Percentiles rank a stretch among this genome's conserved stretches.
These are phyloP conservation scores for Ulota crispa DNA, from an alignment of 225 moss, liverwort and hornwort genomes.

Conservation along the genomic window DNA sequence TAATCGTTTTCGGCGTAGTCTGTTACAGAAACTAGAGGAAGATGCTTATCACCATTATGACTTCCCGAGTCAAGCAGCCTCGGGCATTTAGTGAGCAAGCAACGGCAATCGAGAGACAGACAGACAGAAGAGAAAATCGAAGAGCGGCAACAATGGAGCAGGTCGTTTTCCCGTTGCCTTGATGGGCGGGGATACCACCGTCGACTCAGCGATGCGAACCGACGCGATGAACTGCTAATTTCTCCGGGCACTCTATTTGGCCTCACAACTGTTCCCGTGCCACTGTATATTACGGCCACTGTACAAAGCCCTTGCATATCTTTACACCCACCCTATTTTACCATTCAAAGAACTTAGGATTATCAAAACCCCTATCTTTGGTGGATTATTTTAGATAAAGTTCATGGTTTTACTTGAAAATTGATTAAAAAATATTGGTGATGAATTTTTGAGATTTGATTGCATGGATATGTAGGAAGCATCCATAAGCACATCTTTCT, in stretches of 20 bases:
- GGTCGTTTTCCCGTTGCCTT: not conserved
- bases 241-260: not conserved
- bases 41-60: not conserved
- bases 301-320: no score
- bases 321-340: no score
- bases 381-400: no score
- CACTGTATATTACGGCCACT: no score
- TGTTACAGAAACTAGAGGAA: not conserved
- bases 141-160: not conserved
- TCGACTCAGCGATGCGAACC: slow-evolving; percentile 4
- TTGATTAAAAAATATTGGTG: no score
- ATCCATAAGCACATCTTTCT: no score
- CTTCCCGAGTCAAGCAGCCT: not conserved
- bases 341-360: no score
- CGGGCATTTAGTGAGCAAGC: not conserved
- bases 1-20: not conserved
- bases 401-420: no score
- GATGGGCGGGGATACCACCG: slow-evolving; percentile 4
- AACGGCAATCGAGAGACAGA: not conserved
- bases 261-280: not conserved
- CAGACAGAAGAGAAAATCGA: not conserved
- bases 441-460: no score
- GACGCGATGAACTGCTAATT: not conserved
- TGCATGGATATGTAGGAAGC: no score
- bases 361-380: no score